phyloP scores from a whole-genome alignment of 768 basidiomycete species.

The Serendipita sp. region DNA sequence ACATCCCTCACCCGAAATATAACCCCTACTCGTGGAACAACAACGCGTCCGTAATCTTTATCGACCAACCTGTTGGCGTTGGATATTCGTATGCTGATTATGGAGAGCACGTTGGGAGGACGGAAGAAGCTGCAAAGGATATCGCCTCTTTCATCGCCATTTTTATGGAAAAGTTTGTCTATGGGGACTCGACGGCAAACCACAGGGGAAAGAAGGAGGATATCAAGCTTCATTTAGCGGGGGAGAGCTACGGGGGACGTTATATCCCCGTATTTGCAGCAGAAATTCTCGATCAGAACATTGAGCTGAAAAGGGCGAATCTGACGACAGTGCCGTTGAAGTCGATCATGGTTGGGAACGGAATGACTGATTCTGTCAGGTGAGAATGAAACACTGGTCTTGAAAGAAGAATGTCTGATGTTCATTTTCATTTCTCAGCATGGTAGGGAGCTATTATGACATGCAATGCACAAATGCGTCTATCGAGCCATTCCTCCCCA shows the following conservation, averaged over 20 bases:
- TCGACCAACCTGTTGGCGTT: conserved; percentile 52
- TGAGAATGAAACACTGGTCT: conserved; percentile 14
- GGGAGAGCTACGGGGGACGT: conserved; percentile 56
- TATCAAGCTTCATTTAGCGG: conserved; percentile 42
- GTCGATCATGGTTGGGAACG: conserved; percentile 42
- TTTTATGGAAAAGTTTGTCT: conserved; percentile 63
- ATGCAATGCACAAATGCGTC: conserved; percentile 40
- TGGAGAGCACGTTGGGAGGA: conserved; percentile 51
- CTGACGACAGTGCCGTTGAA: conserved; percentile 39
- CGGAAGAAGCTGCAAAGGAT: conserved; percentile 66
- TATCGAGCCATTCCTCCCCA: conserved; percentile 26
- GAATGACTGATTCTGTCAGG: conserved; percentile 39
- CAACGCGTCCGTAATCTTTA: conserved; percentile 31
- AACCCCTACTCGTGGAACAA: conserved; percentile 51
- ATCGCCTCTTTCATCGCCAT: conserved; percentile 59
- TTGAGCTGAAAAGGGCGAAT: conserved; percentile 46
- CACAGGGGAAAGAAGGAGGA: background rate
- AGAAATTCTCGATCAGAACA: conserved; percentile 60
- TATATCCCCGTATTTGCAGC: conserved; percentile 63
- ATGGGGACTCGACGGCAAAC: conserved; percentile 43
- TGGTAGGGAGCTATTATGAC: conserved; percentile 30
- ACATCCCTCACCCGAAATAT: background rate
- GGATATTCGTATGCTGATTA: conserved; percentile 58
- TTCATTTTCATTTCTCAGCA: conserved; percentile 10
- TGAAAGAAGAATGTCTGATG: conserved; percentile 8